phyloP scores from a whole-genome alignment of 306 rosid species.

The Glycine soja region DNA sequence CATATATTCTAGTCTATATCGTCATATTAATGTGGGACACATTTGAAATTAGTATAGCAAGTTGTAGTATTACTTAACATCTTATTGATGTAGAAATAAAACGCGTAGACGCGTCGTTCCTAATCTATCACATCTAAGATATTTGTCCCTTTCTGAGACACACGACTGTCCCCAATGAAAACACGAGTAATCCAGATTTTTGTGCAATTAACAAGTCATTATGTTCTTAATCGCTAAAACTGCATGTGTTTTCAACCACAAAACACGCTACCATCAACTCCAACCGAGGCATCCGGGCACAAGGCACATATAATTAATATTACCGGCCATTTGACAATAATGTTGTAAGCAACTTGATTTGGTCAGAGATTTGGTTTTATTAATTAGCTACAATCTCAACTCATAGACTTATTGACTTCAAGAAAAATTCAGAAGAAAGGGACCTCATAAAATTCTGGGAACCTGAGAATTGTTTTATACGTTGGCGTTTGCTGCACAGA shows the following conservation, averaged over 20 bases:
- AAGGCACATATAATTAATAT: conserved; percentile 39
- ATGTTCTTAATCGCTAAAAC: not conserved
- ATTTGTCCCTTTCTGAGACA: conserved; percentile 43
- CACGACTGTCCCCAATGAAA: not conserved
- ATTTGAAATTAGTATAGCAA: not conserved
- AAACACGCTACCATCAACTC: conserved; percentile 45
- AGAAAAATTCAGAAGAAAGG: not conserved
- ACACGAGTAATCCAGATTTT: conserved; percentile 25
- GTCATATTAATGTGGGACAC: conserved; percentile 30
- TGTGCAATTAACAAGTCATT: conserved; percentile 28
- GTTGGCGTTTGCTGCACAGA: not conserved
- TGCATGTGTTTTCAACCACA: conserved; percentile 68
- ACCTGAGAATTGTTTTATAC: conserved; percentile 13
- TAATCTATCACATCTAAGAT: conserved; percentile 32
- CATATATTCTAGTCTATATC: not conserved
- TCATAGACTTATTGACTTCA: conserved; percentile 43
- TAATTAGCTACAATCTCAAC: conserved; percentile 6
- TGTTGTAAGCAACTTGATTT: conserved; percentile 34
- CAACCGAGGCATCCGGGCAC: conserved; percentile 53
- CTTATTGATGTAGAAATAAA: not conserved
- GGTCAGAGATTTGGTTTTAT: conserved; percentile 44
- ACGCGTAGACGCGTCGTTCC: conserved; percentile 26
- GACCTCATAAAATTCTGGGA: conserved; percentile 43
- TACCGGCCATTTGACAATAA: not conserved
- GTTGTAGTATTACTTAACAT: not conserved